These are phyloP conservation scores for Diaporthe helianthi DNA, from an alignment of 2,329 filamentous ascomycete species.

Conservation along the genomic window DNA sequence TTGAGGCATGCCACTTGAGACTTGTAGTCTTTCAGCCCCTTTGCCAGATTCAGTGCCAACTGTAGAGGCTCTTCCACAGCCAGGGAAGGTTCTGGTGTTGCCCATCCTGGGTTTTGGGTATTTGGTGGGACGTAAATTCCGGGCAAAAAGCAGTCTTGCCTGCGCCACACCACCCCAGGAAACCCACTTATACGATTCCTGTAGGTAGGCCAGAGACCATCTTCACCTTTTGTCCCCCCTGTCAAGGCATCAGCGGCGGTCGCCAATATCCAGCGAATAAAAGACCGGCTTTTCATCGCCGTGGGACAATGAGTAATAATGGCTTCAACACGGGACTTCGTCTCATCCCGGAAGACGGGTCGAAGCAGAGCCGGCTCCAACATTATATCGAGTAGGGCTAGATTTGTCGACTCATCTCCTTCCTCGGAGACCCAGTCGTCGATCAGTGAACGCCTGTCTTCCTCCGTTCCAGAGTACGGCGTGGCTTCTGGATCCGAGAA, in stretches of 20 bases:
- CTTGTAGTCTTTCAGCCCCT: slow-evolving; percentile 1
- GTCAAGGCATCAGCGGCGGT: not conserved
- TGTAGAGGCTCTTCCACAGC: not conserved
- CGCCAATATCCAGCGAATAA: slow-evolving; percentile 1
- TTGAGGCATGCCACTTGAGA: slow-evolving; percentile 5
- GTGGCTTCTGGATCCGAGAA: not conserved
- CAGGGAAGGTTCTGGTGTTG: not conserved
- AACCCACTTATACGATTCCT: not conserved
- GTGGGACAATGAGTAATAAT: not conserved
- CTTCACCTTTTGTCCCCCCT: not conserved
- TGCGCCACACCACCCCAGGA: not conserved
- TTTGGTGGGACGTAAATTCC: not conserved
- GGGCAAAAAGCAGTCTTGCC: not conserved
- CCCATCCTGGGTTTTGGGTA: not conserved
- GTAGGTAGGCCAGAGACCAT: not conserved
- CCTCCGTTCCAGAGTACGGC: not conserved
- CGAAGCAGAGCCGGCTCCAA: not conserved
- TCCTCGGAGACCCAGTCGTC: not conserved
- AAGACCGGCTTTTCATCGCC: not conserved
- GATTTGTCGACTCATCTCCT: not conserved
- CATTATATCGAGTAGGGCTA: not conserved
- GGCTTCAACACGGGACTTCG: not conserved
- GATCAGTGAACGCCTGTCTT: not conserved
- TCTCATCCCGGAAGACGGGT: not conserved
- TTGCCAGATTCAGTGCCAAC: slow-evolving; percentile 1